A percentile compares a stretch with the other conserved stretches of the same genome.
phyloP scores from a whole-genome alignment of 2,329 filamentous ascomycete species.

The Aspergillus sclerotialis region DNA sequence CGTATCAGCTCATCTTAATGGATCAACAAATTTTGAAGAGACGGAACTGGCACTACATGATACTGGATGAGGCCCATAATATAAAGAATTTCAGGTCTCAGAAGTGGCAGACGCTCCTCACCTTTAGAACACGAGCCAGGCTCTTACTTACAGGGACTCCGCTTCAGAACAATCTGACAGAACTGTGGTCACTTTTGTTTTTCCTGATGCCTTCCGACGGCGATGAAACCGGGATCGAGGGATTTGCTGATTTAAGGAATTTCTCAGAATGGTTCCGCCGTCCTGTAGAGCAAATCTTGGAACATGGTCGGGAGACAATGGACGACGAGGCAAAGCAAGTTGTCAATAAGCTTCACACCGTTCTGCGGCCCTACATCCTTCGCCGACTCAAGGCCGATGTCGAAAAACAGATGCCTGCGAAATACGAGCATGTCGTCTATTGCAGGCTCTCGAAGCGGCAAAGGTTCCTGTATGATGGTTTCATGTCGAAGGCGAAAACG shows the following conservation, averaged over 20 bases:
- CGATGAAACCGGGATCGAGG: slow-evolving; percentile 69
- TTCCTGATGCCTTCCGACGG: slow-evolving; percentile 85
- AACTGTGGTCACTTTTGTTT: slow-evolving; percentile 93
- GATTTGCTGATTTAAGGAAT: slow-evolving; percentile 89
- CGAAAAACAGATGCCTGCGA: slow-evolving; percentile 97
- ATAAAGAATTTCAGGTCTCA: slow-evolving; percentile 99
- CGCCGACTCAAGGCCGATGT: slow-evolving; percentile 91
- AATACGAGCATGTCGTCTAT: slow-evolving; percentile 95
- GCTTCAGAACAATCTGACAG: slow-evolving; percentile 91
- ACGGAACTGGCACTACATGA: slow-evolving; percentile 93
- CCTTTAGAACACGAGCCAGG: slow-evolving; percentile 82
- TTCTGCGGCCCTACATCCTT: slow-evolving; percentile 84
- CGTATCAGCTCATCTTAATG: slow-evolving; percentile 90
- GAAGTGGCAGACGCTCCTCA: slow-evolving; percentile 89
- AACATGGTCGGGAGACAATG: slow-evolving; percentile 88
- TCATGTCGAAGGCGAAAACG: slow-evolving; percentile 83
- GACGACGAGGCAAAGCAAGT: slow-evolving; percentile 89
- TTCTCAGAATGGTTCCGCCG: slow-evolving; percentile 96
- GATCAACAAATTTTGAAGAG: slow-evolving; percentile 92
- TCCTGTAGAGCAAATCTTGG: slow-evolving; percentile 90
- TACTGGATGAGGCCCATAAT: slow-evolving; percentile 96
- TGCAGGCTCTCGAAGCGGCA: slow-evolving; percentile 93
- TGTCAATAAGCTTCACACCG: slow-evolving; percentile 88
- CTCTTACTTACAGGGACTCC: slow-evolving; percentile 90
- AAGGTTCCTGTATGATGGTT: slow-evolving; percentile 91